These are phyloP conservation scores for Epithele typhae DNA, from an alignment of 768 basidiomycete genomes.

Conservation along the genomic window DNA sequence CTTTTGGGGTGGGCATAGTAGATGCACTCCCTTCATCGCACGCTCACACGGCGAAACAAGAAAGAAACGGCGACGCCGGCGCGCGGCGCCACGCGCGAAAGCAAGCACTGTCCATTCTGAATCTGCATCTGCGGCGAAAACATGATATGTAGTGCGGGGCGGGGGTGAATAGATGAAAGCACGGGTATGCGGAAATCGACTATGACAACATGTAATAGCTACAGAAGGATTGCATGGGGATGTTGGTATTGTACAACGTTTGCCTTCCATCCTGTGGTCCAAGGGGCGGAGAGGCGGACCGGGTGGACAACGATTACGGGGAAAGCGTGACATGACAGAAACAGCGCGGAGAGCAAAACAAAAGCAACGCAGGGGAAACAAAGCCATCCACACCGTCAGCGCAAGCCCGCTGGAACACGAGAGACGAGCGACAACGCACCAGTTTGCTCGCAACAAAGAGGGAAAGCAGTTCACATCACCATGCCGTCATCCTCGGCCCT, in stretches of 20 bases:
- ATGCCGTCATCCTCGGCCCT: slow-evolving; percentile 4
- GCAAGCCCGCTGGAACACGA: no score
- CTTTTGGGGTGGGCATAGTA: no score
- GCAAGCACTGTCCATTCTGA: no score
- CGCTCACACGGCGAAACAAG: no score
- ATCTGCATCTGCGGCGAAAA: no score
- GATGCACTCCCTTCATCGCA: no score
- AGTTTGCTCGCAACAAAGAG: slow-evolving; percentile 14
- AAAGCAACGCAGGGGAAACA: neutral
- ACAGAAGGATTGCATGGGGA: slow-evolving; percentile 15
- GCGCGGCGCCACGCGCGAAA: no score
- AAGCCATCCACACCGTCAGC: no score
- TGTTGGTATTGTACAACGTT: slow-evolving; percentile 16
- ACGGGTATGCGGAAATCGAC: slow-evolving; percentile 14
- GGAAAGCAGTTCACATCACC: slow-evolving; percentile 11
- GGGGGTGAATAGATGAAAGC: slow-evolving; percentile 14
- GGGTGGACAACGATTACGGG: neutral
- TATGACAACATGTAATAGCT: slow-evolving; percentile 19
- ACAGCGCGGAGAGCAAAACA: neutral
- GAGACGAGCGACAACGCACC: slow-evolving; percentile 2
- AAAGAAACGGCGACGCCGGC: no score
- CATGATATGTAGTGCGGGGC: no score
- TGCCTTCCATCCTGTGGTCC: slow-evolving; percentile 14
- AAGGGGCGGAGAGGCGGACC: no score
- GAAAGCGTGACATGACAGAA: neutral